Conservation (phyloP, 768 basidiomycete genomes). For the Suillus hirtellus region DNA sequence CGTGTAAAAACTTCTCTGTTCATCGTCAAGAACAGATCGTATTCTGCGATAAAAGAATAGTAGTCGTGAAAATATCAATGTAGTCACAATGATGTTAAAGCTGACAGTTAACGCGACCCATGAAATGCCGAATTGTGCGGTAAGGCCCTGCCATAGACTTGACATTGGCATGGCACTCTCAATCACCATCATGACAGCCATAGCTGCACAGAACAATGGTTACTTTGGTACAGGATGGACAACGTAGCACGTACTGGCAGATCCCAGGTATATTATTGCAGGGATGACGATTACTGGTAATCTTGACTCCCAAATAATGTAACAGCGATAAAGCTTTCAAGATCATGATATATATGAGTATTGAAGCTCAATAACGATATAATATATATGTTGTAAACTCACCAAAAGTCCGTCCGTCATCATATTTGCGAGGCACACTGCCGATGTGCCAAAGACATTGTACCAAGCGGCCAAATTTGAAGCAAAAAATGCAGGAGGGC, state of each 20-base stretch:
- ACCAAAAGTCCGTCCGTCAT: constrained; percentile 35
- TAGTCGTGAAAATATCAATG: not conserved
- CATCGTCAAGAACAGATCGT: not conserved
- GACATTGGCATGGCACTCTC: not conserved
- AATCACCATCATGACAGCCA: not conserved
- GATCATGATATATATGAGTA: not conserved
- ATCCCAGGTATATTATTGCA: constrained; percentile 8
- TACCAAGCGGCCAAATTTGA: constrained; percentile 26
- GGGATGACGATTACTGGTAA: constrained; percentile 7
- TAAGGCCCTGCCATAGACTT: constrained; percentile 2
- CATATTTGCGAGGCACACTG: constrained; percentile 25
- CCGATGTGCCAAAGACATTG: constrained; percentile 27
- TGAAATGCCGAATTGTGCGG: constrained; percentile 9
- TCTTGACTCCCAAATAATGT: constrained; percentile 28
- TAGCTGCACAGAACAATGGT: not conserved
- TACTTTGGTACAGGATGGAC: not conserved
- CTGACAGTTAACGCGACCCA: constrained; percentile 5
- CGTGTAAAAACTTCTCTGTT: not conserved
- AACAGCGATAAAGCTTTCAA: constrained; percentile 36
- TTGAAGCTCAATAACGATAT: not conserved
- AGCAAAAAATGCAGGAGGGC: constrained; percentile 29
- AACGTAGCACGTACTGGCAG: not conserved
- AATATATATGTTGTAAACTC: not conserved
- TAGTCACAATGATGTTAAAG: constrained; percentile 8
- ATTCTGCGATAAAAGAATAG: not conserved